phyloP scores from a whole-genome alignment of 2,329 filamentous ascomycete species.

The Periconia digitata region DNA sequence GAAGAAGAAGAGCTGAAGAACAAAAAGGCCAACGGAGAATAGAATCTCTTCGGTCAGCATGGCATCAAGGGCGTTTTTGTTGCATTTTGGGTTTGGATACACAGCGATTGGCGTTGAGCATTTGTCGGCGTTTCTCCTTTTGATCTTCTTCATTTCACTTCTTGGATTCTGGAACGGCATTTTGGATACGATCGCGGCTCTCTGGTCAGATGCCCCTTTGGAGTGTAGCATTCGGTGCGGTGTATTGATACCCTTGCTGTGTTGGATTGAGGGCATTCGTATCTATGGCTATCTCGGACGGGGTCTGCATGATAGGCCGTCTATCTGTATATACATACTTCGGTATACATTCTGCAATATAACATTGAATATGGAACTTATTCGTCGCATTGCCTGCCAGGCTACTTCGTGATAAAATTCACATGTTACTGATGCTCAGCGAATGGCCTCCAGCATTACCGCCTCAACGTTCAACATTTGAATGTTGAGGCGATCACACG shows the following conservation, averaged over 20 bases:
- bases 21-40: slow-evolving; percentile 14
- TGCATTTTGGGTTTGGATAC: slow-evolving; percentile 1
- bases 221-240: background rate
- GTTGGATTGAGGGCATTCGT: background rate
- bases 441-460: too few species aligned
- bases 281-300: background rate
- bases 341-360: background rate
- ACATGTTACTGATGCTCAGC: too few species aligned
- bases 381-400: too few species aligned
- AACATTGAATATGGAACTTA: background rate
- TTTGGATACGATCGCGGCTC: background rate
- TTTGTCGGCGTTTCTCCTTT: slow-evolving; percentile 10
- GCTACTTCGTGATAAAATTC: too few species aligned
- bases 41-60: slow-evolving; percentile 10
- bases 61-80: slow-evolving; percentile 1
- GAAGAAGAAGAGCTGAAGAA: slow-evolving; percentile 14
- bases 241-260: slow-evolving; percentile 23
- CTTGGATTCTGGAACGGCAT: background rate
- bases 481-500: too few species aligned
- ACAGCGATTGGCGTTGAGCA: slow-evolving; percentile 8
- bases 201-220: background rate
- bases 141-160: background rate
- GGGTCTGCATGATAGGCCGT: too few species aligned
- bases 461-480: too few species aligned
- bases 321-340: background rate